A percentile compares a stretch with the other conserved stretches of the same genome.
Evolutionary conservation across 768 basidiomycete genomes (phyloP).

Genomic region (Panaeolus papilionaceus): DNA sequence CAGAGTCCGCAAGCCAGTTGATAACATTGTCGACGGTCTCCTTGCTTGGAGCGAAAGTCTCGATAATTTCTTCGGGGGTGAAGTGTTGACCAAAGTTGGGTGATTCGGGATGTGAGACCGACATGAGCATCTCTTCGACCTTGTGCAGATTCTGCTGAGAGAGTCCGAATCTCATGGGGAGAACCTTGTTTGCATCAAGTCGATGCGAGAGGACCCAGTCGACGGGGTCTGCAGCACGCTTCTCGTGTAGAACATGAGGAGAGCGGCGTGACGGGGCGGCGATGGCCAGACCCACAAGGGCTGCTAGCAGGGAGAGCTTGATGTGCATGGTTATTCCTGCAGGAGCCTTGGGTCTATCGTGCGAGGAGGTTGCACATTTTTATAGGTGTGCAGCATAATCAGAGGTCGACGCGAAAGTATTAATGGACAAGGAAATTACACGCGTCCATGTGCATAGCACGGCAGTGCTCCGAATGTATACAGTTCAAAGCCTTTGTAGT

Average conservation of each 20-base stretch:
- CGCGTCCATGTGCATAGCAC: background rate
- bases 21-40: conserved; percentile 50
- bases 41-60: conserved; percentile 54
- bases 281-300: conserved; percentile 26
- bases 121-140: conserved; percentile 52
- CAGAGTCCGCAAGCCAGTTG: conserved; percentile 51
- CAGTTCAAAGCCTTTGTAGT: background rate
- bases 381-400: background rate
- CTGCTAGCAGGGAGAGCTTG: conserved; percentile 24
- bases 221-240: conserved; percentile 36
- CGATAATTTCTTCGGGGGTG: conserved; percentile 48
- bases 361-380: background rate
- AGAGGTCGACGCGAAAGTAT: background rate
- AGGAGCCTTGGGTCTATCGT: background rate
- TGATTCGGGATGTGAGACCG: conserved; percentile 58
- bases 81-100: conserved; percentile 57
- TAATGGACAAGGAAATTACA: background rate
- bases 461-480: background rate
- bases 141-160: conserved; percentile 51
- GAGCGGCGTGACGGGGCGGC: conserved; percentile 35
- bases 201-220: conserved; percentile 37
- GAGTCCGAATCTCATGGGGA: conserved; percentile 59
- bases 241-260: conserved; percentile 39
- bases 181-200: conserved; percentile 34
- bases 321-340: conserved; percentile 24